Conservation (phyloP, 768 basidiomycete genomes). For the Boletus reticuloceps region DNA sequence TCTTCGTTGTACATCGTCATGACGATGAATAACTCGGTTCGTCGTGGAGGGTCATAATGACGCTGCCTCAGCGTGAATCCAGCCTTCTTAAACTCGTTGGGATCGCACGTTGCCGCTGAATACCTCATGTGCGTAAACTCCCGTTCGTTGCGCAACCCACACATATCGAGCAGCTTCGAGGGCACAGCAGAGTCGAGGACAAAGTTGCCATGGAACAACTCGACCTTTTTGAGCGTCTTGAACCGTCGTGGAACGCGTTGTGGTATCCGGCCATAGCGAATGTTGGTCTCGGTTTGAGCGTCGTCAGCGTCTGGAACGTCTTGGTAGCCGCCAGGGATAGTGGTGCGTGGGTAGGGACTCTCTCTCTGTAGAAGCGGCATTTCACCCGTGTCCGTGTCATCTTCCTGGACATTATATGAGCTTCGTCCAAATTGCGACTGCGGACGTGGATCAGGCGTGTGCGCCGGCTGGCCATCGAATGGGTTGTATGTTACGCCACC, state of each 20-base stretch:
- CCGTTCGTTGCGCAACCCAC: constrained; percentile 69
- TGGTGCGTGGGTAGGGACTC: constrained; percentile 29
- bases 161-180: constrained; percentile 85
- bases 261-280: constrained; percentile 88
- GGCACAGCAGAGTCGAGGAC: constrained; percentile 90
- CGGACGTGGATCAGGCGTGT: constrained; percentile 22
- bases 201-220: constrained; percentile 92
- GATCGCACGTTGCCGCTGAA: constrained; percentile 93
- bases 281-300: constrained; percentile 48
- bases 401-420: constrained; percentile 42
- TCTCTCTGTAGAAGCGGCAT: constrained; percentile 64
- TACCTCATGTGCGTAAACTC: constrained; percentile 98
- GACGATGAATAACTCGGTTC: constrained; percentile 94
- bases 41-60: constrained; percentile 87
- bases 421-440: constrained; percentile 22
- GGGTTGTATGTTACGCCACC: constrained; percentile 20
- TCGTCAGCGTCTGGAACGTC: constrained; percentile 31
- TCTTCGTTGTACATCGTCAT: constrained; percentile 99
- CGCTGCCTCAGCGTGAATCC: constrained; percentile 88
- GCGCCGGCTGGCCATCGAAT: constrained; percentile 17
- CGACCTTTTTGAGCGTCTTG: constrained; percentile 93
- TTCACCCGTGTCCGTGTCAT: constrained; percentile 54
- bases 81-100: constrained; percentile 80
- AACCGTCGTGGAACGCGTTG: constrained; percentile 85
- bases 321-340: constrained; percentile 45